A percentile compares a stretch with the other conserved stretches of the same genome.
Evolutionary conservation across 179 eudicot genomes (phyloP).

Genomic region (Heliamphora pulchella): DNA sequence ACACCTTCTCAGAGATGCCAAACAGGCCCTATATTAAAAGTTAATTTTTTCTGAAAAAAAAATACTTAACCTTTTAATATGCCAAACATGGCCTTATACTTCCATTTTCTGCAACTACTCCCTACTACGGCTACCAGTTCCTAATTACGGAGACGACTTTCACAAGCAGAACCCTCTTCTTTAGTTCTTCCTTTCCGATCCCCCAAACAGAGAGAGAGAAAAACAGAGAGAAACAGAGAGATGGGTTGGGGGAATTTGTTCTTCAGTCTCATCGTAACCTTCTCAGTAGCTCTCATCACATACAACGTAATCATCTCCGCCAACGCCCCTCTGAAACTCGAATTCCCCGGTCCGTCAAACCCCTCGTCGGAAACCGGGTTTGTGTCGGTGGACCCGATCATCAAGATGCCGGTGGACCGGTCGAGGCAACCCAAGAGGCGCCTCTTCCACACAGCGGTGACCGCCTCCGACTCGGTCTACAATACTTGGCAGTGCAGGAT

Average conservation of each 20-base stretch:
- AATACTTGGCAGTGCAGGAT: conserved; percentile 91
- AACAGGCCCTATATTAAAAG: no score
- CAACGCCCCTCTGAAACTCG: conserved; percentile 66
- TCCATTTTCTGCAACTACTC: conserved; percentile 10
- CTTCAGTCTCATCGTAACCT: conserved; percentile 50
- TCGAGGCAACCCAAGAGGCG: conserved; percentile 28
- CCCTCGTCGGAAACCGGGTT: conserved; percentile 12
- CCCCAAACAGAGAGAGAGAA: background rate
- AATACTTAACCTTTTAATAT: no score
- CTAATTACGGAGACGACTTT: background rate
- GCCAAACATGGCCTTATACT: background rate
- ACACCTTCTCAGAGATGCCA: no score
- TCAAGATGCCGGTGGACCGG: conserved; percentile 50
- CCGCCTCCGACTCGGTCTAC: conserved; percentile 77
- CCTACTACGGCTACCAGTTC: background rate
- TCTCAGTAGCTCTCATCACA: conserved; percentile 73
- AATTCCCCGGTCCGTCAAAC: conserved; percentile 56
- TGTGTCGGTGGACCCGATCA: conserved; percentile 54
- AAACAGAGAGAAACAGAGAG: background rate
- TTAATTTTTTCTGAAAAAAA: no score
- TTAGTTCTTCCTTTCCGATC: background rate
- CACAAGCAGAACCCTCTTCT: background rate
- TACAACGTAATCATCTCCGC: conserved; percentile 82
- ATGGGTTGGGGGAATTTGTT: conserved; percentile 52
- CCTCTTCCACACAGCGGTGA: conserved; percentile 84